These are phyloP conservation scores for Gnetum montanum DNA, from an alignment of 75 land plant species.

Conservation along the genomic window DNA sequence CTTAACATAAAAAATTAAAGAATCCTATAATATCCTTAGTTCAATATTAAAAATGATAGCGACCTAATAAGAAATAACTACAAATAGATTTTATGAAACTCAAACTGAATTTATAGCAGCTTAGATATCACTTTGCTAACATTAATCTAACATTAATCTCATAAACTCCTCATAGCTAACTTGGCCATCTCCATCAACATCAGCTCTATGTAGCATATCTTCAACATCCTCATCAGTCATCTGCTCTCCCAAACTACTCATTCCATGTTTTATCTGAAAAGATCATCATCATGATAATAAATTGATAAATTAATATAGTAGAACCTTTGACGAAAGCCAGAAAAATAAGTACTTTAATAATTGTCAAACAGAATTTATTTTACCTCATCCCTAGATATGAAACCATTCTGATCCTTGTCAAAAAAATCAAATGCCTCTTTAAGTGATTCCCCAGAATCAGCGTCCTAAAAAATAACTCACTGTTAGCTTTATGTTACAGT, in stretches of 20 bases:
- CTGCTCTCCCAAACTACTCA: slow-evolving; percentile 53
- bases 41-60: too few relatives aligned
- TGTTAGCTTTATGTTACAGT: background rate
- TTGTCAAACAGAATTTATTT: background rate
- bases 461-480: background rate
- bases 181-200: slow-evolving; percentile 50
- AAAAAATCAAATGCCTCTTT: background rate
- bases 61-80: too few relatives aligned
- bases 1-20: too few relatives aligned
- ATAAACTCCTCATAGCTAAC: slow-evolving; percentile 42
- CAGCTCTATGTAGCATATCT: slow-evolving; percentile 47
- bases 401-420: slow-evolving; percentile 18
- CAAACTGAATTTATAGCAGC: too few relatives aligned
- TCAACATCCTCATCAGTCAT: slow-evolving; percentile 48
- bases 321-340: background rate
- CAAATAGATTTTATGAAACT: too few relatives aligned
- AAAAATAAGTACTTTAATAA: background rate
- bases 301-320: background rate
- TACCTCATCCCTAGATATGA: slow-evolving; percentile 14
- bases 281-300: background rate
- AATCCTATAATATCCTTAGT: too few relatives aligned
- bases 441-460: background rate
- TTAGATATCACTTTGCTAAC: slow-evolving; percentile 30
- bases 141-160: slow-evolving; percentile 27
- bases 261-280: slow-evolving; percentile 39